Evolutionary conservation across 2,329 filamentous ascomycete genomes (phyloP), one percentile per base, ranked within the genome.

Genomic region (Microsporum canis): DNA sequence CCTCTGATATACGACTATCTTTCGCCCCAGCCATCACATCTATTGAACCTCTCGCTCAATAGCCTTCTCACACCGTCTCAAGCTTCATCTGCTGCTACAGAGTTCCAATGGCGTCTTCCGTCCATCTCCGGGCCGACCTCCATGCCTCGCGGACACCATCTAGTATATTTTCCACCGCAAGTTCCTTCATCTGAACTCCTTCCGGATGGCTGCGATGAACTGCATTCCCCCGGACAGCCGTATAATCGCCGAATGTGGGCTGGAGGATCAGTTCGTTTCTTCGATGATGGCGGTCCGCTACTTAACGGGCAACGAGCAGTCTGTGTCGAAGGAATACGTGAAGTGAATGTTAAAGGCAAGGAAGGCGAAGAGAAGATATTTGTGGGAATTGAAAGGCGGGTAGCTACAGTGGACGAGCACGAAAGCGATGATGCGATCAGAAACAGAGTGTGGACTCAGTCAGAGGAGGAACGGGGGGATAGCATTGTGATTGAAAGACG

Each of bases 201-300:
- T 17, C 78, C 84, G 1, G 94, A 99, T 75, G 92, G 94, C 61
- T 95, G 91, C 0, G 92, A 97, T 71, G 78, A 83, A 3, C 79
- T 87, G 59, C 90, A 96, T 70, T 85, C 80, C 29, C 92, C 92
- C 0, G 89, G 87, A 1, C 71, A 71, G 3, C 84, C 85, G 0
- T 96, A 88, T 71, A 80, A 80, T 58, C 82, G 88, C 27, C 85
- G 94, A 17, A 84, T 99, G 77, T 99, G 94, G 94, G 89, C 89
- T 12, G 91, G 91, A 36, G 94, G 92, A 0, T 80, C 81, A 45
- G 74, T 96, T 6, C 70, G 70, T 1, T 88, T 88, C 66, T 62
- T 71, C 36, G 63, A 65, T 17, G 64, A 70, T 57, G 63, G 53
- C 31, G 67, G 61, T 10, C 68, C 73, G 23, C 47, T 65, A 36